phyloP scores from a whole-genome alignment of 495 filamentous ascomycete species.

The Thermochaetoides thermophila region DNA sequence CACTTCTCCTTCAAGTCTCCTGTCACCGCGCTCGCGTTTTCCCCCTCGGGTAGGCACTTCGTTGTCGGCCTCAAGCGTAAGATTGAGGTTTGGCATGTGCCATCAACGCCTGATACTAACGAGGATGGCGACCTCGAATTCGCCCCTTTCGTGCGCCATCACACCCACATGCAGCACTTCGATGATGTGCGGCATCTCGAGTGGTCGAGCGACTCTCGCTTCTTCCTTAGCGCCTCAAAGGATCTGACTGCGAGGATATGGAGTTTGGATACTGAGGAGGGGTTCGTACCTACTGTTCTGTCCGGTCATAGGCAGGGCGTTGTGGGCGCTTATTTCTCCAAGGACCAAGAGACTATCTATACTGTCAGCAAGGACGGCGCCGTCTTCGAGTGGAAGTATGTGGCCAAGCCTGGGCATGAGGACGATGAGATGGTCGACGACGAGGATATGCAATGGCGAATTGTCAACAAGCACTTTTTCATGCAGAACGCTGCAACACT shows the following conservation, averaged over 20 bases:
- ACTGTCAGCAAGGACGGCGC: constrained; percentile 44
- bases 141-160: constrained; percentile 81
- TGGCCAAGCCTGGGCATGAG: constrained; percentile 35
- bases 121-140: constrained; percentile 79
- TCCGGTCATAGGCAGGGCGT: constrained; percentile 81
- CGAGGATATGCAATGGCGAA: constrained; percentile 58
- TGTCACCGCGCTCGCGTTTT: constrained; percentile 76
- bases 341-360: constrained; percentile 63
- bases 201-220: constrained; percentile 91
- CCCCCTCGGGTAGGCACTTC: constrained; percentile 80
- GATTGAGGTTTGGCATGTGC: constrained; percentile 91
- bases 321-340: constrained; percentile 80
- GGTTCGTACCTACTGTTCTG: constrained; percentile 76
- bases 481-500: constrained; percentile 79
- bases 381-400: constrained; percentile 53
- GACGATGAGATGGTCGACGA: constrained; percentile 48
- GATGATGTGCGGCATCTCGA: constrained; percentile 72
- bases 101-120: constrained; percentile 63
- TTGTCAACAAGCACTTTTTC: constrained; percentile 77
- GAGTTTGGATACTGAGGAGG: constrained; percentile 77
- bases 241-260: constrained; percentile 89
- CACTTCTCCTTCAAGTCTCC: constrained; percentile 84
- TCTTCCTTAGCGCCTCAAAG: constrained; percentile 80
- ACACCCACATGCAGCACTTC: constrained; percentile 74
- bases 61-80: constrained; percentile 71